Conservation (phyloP, 768 basidiomycete genomes). For the Naematelia aurantialba region DNA sequence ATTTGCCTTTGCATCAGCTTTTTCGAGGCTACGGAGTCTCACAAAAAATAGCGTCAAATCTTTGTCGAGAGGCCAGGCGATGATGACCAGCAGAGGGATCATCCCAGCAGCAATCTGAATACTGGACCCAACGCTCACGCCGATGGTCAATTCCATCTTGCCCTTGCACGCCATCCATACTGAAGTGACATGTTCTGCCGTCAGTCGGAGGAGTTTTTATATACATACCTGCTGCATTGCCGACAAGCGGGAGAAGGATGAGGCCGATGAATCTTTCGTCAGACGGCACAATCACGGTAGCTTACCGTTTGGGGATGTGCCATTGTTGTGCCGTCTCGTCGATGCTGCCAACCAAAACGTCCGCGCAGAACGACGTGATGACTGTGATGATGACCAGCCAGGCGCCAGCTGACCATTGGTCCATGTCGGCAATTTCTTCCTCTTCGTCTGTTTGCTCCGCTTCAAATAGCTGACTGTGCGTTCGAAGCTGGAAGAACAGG, state of each 20-base stretch:
- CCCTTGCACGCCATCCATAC: slow-evolving; percentile 84
- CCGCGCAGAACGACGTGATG: slow-evolving; percentile 82
- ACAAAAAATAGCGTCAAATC: slow-evolving; percentile 69
- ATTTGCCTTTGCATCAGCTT: slow-evolving; percentile 28
- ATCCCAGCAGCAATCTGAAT: slow-evolving; percentile 71
- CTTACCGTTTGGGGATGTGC: slow-evolving; percentile 57
- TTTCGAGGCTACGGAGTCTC: slow-evolving; percentile 55
- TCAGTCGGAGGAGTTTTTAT: slow-evolving; percentile 49
- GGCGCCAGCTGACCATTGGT: slow-evolving; percentile 60
- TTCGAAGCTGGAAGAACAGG: slow-evolving; percentile 60
- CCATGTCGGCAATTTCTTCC: slow-evolving; percentile 62
- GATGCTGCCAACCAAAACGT: slow-evolving; percentile 80
- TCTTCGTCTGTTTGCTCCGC: slow-evolving; percentile 52
- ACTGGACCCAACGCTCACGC: slow-evolving; percentile 51
- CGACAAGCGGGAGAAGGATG: slow-evolving; percentile 82
- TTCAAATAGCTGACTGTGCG: slow-evolving; percentile 66
- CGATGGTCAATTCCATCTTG: slow-evolving; percentile 71
- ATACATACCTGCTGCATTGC: slow-evolving; percentile 31
- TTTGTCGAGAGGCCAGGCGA: slow-evolving; percentile 68
- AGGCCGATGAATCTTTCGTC: slow-evolving; percentile 66
- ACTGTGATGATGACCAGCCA: slow-evolving; percentile 71
- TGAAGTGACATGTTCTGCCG: slow-evolving; percentile 64
- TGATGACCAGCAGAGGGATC: slow-evolving; percentile 77
- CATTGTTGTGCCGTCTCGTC: slow-evolving; percentile 83
- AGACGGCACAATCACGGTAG: slow-evolving; percentile 1